Base-by-base conservation (phyloP, 257 asterid genomes). In the Handroanthus guayacan region DNA sequence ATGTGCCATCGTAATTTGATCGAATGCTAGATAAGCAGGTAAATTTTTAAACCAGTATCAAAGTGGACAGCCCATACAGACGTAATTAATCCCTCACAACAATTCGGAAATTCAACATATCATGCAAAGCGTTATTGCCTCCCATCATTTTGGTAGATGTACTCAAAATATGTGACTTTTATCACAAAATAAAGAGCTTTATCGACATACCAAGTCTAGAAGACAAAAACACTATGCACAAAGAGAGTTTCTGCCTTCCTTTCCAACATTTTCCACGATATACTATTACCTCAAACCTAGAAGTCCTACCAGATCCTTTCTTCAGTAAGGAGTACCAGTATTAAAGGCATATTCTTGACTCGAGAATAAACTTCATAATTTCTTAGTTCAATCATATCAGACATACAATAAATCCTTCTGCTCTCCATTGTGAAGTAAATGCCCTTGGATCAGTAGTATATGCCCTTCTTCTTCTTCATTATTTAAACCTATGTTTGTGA, bases 1-100 rank as follows among this genome's bases (percentile, higher is more conserved):
- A 45, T 39, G 62, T 13, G 67, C 36, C 34, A 75, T 34, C 16
- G 61, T 43, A 64, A 58, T 60, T 67, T n/a, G 51, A 82, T 12
- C 16, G 43, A 51, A 20, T 18, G 31, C 25, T 20, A 16, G 57
- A 75, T 37, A 69, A 70, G 68, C 36, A 48, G 11, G 12, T 0
- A 43, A 17, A 41, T 16, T 17, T 34, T 3, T 36, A 45, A 37
- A 5, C 31, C 34, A 12, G 9, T 58, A 3, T 71, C 25, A 16
- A 57, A 52, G 38, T 2, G 47, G 50, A 37, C 4, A 18, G 10
- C 38, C 17, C 50, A 62, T 5, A 72, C 8, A 20, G 39, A 4
- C 5, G 58, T 17, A 72, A 7, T 48, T 37, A 67, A 43, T n/a
- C 4, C 71, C 13, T 41, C 9, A 14, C 41, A 67, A 14, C 36